Evolutionary conservation across 2,329 filamentous ascomycete genomes (phyloP).

Genomic region (Domatiomyces globalis): DNA sequence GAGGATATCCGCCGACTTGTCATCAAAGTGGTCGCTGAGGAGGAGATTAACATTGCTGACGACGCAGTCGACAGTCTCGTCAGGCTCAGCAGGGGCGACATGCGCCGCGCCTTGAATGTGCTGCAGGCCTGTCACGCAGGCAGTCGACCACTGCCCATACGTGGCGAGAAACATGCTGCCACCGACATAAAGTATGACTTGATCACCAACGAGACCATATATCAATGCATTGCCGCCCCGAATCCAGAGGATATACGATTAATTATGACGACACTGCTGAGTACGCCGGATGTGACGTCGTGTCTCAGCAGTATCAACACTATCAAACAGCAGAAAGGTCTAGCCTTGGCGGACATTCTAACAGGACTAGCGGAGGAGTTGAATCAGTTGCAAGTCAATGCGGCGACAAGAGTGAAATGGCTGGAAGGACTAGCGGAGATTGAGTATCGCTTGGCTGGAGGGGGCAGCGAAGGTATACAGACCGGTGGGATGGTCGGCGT

Average conservation of each 20-base stretch:
- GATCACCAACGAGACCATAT: slow-evolving; percentile 84
- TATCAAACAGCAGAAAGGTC: slow-evolving; percentile 68
- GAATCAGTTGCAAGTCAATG: slow-evolving; percentile 64
- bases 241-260: slow-evolving; percentile 76
- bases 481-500: slow-evolving; percentile 87
- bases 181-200: slow-evolving; percentile 61
- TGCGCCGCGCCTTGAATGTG: slow-evolving; percentile 88
- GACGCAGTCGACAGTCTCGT: slow-evolving; percentile 76
- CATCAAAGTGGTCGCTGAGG: slow-evolving; percentile 77
- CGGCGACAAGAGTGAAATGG: slow-evolving; percentile 82
- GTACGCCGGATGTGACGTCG: slow-evolving; percentile 73
- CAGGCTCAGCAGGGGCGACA: slow-evolving; percentile 81
- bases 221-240: slow-evolving; percentile 91
- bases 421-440: slow-evolving; percentile 81
- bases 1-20: slow-evolving; percentile 71
- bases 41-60: slow-evolving; percentile 66
- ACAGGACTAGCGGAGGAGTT: slow-evolving; percentile 75
- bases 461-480: slow-evolving; percentile 75
- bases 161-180: slow-evolving; percentile 32
- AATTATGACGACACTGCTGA: slow-evolving; percentile 71
- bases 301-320: slow-evolving; percentile 80
- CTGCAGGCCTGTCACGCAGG: slow-evolving; percentile 93
- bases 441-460: slow-evolving; percentile 78
- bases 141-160: slow-evolving; percentile 46
- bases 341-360: slow-evolving; percentile 87